Evolutionary conservation across 495 filamentous ascomycete species (phyloP), one percentile per base, ranked within the genome.

Genomic region (Letharia lupina): DNA sequence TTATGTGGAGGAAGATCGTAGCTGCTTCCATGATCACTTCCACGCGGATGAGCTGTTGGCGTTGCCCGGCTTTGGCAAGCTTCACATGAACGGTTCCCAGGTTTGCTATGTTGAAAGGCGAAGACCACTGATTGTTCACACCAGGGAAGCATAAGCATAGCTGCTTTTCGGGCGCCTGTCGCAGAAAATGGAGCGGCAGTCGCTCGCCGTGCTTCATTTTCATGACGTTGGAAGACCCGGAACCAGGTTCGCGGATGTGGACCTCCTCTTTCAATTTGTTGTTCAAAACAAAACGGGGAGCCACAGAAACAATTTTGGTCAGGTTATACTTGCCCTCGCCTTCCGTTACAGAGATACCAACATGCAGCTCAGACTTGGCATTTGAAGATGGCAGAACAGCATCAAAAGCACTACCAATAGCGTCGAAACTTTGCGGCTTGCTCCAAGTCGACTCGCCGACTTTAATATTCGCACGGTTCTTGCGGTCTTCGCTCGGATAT

Each of bases 241-340:
- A 57, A 37, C 86, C 87, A 20, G 93, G 91, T 71, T 98, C 95
- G 48, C 94, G 85, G 33, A 97, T 87, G 69, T 91, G 84, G 67
- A 98, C 82, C 61, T 93, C 89, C 75, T 98, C 93, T 48, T 82
- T 84, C 33, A 96, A 82, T 74, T 90, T 93, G 77, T 95, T 98
- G 76, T 97, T 95, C 71, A 98, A 77, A 59, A 98, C 87, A 74
- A 96, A 98, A 44, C 94, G 86, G 33, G 94, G 94, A 3, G 93
- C 85, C n/a, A 98, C 81, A 3, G 92, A 97, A 37, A 98, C 89
- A 16, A 96, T 88, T 76, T 96, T 97, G 39, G 90, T 92, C 77
- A 98, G 76, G 71, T 96, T 96, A 80, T 98, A 98, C 79, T 98
- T 98, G 71, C 94, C 95, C 72, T 95, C 89, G 48, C 94, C 94